A percentile compares a stretch with the other conserved stretches of the same genome.
These are phyloP conservation scores for Scutellaria baicalensis DNA, from an alignment of 257 asterid species.

Conservation along the genomic window DNA sequence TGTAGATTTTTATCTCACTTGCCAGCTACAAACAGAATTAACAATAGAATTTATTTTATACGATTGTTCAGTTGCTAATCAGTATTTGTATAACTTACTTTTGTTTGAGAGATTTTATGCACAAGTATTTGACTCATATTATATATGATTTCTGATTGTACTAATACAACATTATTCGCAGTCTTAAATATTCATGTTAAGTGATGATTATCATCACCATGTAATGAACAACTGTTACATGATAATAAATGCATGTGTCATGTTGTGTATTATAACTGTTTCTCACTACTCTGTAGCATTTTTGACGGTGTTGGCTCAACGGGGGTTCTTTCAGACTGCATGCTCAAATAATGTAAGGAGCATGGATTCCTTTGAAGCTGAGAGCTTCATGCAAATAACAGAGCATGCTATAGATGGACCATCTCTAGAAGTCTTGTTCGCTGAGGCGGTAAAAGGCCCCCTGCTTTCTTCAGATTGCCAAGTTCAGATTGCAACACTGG, in stretches of 20 bases:
- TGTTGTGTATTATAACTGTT: background rate
- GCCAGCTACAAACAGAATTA: background rate
- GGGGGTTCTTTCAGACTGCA: constrained; percentile 62
- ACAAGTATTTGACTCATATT: constrained; percentile 1
- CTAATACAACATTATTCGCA: background rate
- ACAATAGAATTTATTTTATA: background rate
- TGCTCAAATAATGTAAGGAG: constrained; percentile 29
- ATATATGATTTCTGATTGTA: constrained; percentile 1
- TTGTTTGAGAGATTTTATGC: constrained; percentile 1
- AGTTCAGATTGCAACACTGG: constrained; percentile 77
- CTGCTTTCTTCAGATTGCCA: constrained; percentile 88
- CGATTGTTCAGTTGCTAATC: constrained; percentile 4
- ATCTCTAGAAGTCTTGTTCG: constrained; percentile 63
- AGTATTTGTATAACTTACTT: background rate
- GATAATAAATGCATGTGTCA: background rate
- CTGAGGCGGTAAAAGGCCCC: constrained; percentile 94
- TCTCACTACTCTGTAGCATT: constrained; percentile 51
- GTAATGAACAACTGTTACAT: background rate
- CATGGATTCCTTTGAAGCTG: constrained; percentile 38
- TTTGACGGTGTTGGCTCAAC: constrained; percentile 72
- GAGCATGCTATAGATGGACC: constrained; percentile 40
- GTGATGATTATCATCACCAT: constrained; percentile 3
- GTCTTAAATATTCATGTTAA: background rate
- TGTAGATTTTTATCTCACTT: background rate
- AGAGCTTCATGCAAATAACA: constrained; percentile 47